Evolutionary conservation across 2,329 filamentous ascomycete genomes (phyloP), one percentile per base, ranked within the genome.

Genomic region (Ophiocordyceps camponoti-floridani): DNA sequence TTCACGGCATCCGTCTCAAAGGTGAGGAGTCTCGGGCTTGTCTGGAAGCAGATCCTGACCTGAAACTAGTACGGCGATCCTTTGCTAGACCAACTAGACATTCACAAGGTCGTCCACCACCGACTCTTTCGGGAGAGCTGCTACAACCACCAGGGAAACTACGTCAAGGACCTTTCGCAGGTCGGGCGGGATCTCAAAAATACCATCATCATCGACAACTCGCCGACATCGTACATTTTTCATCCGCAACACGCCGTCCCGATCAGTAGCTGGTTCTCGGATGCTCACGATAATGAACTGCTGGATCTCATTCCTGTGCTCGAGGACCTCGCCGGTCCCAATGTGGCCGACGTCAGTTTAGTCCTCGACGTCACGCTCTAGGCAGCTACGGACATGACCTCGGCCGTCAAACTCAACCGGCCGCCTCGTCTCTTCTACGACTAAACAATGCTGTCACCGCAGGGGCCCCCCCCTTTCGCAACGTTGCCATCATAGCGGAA

Each of bases 181-280:
- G 82, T 98, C 47, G 91, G 91, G 44, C 82, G 91, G 52, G 88
- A 96, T 61, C 76, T 98, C 46, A 85, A 86, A 62, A 89, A 98
- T 59, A 98, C 89, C 18, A 98, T 98, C 60, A 98, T 98, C 62
- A 98, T 98, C 58, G 91, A 98, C 69, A 98, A 98, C 66, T 96
- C 91, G 42, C 91, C 91, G 2, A 98, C 91, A 4, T 96, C 89
- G 12, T 98, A 98, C 69, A 96, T 98, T 56, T 98, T 98, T 74
- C 91, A 98, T 61, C 91, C 91, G 23, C 89, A 98, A 68, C 91
- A 98, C 62, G 91, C 91, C 48, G 89, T 98, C 43, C 91, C 91
- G 26, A 98, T 98, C 67, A 95, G 88, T 75, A 96, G 89, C 72
- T 98, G 91, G 91, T 98, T 98, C 68, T 95, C 88, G 52, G 91